Conservation (phyloP, 1,284 basidiomycete genomes). For the Rugosomyces carneus region DNA sequence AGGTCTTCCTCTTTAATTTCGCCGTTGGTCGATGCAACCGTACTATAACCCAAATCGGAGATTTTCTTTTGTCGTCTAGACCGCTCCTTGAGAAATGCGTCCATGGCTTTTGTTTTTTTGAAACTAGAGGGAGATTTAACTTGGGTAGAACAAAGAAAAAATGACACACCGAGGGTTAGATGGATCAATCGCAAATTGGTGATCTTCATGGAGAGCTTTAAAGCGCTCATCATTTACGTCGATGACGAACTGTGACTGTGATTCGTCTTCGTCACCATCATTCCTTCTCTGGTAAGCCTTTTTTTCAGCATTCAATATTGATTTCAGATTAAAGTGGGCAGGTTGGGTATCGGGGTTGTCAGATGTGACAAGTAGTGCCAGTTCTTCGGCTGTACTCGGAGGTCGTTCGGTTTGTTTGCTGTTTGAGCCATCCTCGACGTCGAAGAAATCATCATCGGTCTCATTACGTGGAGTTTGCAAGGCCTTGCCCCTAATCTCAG, state of each 20-base stretch:
- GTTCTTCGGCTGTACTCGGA: constrained; percentile 52
- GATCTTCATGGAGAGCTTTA: constrained; percentile 82
- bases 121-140: constrained; percentile 45
- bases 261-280: constrained; percentile 46
- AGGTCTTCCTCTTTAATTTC: constrained; percentile 42
- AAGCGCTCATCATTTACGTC: constrained; percentile 89
- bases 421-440: constrained; percentile 40
- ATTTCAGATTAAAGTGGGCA: constrained; percentile 89
- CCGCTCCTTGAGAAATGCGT: constrained; percentile 70
- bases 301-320: constrained; percentile 85
- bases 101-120: constrained; percentile 87
- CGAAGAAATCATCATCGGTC: constrained; percentile 61
- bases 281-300: constrained; percentile 43
- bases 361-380: constrained; percentile 57
- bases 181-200: constrained; percentile 93
- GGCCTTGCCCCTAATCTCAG: constrained; percentile 44
- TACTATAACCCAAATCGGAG: constrained; percentile 6
- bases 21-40: constrained; percentile 6
- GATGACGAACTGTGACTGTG: constrained; percentile 77
- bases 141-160: neutral
- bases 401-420: constrained; percentile 11
- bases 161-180: constrained; percentile 83
- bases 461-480: constrained; percentile 19
- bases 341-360: constrained; percentile 50
- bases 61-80: constrained; percentile 50